Evolutionary conservation across 768 basidiomycete genomes (phyloP).

Genomic region (Hygrophoropsis aurantiaca): DNA sequence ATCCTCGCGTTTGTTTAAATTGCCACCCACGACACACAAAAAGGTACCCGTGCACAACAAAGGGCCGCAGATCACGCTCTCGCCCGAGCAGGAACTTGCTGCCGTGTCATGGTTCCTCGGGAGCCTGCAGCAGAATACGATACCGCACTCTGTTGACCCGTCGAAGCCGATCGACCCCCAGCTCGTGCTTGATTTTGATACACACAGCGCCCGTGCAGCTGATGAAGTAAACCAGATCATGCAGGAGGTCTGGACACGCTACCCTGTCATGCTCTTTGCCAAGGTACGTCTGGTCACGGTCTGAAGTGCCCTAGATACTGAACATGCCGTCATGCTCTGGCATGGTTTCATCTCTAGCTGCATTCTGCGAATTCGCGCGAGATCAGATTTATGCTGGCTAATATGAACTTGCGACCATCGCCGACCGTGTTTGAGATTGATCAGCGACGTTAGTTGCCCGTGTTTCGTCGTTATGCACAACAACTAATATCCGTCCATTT

Average conservation of each 20-base stretch:
- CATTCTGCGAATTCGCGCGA: constrained; percentile 69
- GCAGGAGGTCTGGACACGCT: constrained; percentile 65
- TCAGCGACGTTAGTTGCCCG: constrained; percentile 40
- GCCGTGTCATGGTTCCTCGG: constrained; percentile 74
- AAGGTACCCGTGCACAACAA: constrained; percentile 15
- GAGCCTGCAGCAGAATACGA: constrained; percentile 71
- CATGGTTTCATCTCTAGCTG: no score
- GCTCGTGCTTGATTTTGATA: constrained; percentile 82
- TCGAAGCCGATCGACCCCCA: constrained; percentile 69
- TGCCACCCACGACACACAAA: constrained; percentile 6
- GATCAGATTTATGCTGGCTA: constrained; percentile 55
- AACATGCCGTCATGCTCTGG: not conserved
- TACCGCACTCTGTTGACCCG: constrained; percentile 68
- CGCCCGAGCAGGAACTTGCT: constrained; percentile 63
- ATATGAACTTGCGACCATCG: constrained; percentile 57
- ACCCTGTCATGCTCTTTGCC: constrained; percentile 75
- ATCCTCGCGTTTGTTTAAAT: constrained; percentile 29
- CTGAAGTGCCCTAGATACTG: constrained; percentile 7
- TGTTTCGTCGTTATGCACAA: not conserved
- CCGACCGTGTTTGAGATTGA: constrained; percentile 75
- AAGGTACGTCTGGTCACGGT: constrained; percentile 46
- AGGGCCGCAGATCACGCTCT: constrained; percentile 46
- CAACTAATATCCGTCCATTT: not conserved
- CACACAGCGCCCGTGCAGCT: constrained; percentile 56
- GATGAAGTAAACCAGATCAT: constrained; percentile 62